Evolutionary conservation across 2,329 filamentous ascomycete species (phyloP).

Genomic region (Aureobasidium leucospermi): DNA sequence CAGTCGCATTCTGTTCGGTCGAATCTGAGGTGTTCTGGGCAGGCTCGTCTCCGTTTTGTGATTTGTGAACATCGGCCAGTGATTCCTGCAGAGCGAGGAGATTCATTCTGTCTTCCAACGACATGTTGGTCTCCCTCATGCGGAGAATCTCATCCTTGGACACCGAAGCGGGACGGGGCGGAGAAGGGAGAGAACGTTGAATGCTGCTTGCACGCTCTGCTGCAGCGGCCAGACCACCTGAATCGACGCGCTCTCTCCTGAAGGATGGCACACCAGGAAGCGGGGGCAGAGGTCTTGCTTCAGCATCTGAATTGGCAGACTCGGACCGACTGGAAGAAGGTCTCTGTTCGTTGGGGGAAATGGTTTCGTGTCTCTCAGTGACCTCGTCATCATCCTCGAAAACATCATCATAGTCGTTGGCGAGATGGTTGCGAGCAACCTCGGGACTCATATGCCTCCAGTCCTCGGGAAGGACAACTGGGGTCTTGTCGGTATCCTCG

Average conservation of each 20-base stretch:
- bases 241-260: slow-evolving; percentile 42
- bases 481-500: slow-evolving; percentile 94
- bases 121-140: slow-evolving; percentile 64
- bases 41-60: neutral
- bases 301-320: slow-evolving; percentile 69
- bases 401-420: slow-evolving; percentile 54
- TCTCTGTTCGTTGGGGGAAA: slow-evolving; percentile 41
- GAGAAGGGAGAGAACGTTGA: slow-evolving; percentile 63
- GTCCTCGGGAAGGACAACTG: slow-evolving; percentile 93
- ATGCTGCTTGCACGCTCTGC: slow-evolving; percentile 63
- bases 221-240: slow-evolving; percentile 59
- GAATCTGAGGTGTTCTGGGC: slow-evolving; percentile 20
- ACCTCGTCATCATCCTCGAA: slow-evolving; percentile 41
- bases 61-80: slow-evolving; percentile 10
- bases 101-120: slow-evolving; percentile 75
- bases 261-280: slow-evolving; percentile 66
- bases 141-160: slow-evolving; percentile 73
- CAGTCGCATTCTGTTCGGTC: slow-evolving; percentile 18
- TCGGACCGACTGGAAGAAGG: slow-evolving; percentile 58
- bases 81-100: slow-evolving; percentile 58
- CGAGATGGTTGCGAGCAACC: slow-evolving; percentile 48
- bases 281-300: slow-evolving; percentile 78
- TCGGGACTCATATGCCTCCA: slow-evolving; percentile 75
- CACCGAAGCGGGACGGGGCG: slow-evolving; percentile 58
- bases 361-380: slow-evolving; percentile 47